A percentile compares a stretch with the other conserved stretches of the same genome.
These are phyloP conservation scores for Talaromyces albobiverticillius DNA, from an alignment of 2,329 filamentous ascomycete genomes.

Conservation along the genomic window DNA sequence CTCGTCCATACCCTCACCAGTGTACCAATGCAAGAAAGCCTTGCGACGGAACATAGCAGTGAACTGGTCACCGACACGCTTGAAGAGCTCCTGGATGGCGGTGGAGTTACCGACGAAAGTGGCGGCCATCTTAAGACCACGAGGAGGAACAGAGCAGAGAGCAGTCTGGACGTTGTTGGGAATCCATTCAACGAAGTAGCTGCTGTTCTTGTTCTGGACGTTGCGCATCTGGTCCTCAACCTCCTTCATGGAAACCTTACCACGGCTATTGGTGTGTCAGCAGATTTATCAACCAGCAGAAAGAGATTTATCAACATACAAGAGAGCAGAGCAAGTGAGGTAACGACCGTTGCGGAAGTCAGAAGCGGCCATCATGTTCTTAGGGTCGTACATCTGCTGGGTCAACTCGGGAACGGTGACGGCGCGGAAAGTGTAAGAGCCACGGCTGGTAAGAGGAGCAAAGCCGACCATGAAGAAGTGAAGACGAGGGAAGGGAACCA, in stretches of 20 bases:
- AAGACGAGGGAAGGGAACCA: conserved; percentile 99
- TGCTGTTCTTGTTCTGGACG: conserved; percentile 99
- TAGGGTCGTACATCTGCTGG: conserved; percentile 99
- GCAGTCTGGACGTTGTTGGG: conserved; percentile 99
- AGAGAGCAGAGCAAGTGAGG: conserved; percentile 98
- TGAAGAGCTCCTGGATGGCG: conserved; percentile 99
- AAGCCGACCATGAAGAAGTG: conserved; percentile 99
- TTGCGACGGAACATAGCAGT: conserved; percentile 99
- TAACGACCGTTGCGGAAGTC: conserved; percentile 99
- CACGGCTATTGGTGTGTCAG: conserved; percentile 63
- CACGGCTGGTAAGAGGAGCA: conserved; percentile 91
- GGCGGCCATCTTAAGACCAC: conserved; percentile 97
- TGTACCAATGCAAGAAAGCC: conserved; percentile 99
- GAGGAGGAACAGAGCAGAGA: conserved; percentile 96
- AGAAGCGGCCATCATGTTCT: conserved; percentile 99
- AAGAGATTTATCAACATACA: conserved; percentile 50
- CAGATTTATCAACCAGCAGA: neutral
- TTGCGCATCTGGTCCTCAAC: conserved; percentile 99
- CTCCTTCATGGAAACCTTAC: conserved; percentile 99
- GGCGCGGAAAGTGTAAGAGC: conserved; percentile 92
- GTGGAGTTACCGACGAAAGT: conserved; percentile 99
- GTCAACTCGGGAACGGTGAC: conserved; percentile 97
- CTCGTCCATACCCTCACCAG: conserved; percentile 99
- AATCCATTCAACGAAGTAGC: conserved; percentile 99
- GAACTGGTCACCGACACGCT: conserved; percentile 99